Percentiles rank a stretch among this genome's conserved stretches.
Evolutionary conservation across 768 basidiomycete genomes (phyloP).

Genomic region (Calvatia gigantea): DNA sequence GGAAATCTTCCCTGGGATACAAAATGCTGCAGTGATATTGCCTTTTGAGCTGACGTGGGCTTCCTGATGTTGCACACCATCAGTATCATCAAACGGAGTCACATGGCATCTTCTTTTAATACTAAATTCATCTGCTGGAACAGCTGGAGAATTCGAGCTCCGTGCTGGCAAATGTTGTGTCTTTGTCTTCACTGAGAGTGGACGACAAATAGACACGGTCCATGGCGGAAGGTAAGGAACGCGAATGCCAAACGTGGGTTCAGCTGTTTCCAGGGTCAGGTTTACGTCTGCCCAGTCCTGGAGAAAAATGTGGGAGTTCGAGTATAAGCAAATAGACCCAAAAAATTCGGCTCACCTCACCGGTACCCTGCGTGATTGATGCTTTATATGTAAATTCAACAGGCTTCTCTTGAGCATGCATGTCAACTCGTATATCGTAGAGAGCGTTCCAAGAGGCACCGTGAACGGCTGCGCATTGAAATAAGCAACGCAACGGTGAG

Average conservation of each 20-base stretch:
- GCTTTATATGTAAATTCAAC: constrained; percentile 39
- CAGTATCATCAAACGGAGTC: no score
- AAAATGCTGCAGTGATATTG: constrained; percentile 37
- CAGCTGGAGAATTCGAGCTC: not conserved
- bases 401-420: constrained; percentile 35
- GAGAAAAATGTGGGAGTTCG: not conserved
- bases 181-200: not conserved
- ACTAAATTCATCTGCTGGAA: no score
- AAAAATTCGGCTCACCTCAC: constrained; percentile 29
- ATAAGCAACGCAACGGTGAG: not conserved
- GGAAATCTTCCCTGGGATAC: constrained; percentile 36
- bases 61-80: constrained; percentile 18
- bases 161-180: no score
- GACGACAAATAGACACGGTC: constrained; percentile 27
- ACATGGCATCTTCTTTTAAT: constrained; percentile 1
- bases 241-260: constrained; percentile 35
- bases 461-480: constrained; percentile 26
- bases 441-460: constrained; percentile 34
- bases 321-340: not conserved
- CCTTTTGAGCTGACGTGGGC: constrained; percentile 32
- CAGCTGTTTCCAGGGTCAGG: constrained; percentile 39
- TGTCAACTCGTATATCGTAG: constrained; percentile 41
- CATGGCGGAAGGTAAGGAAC: constrained; percentile 35
- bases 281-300: constrained; percentile 41
- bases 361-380: constrained; percentile 36